phyloP scores from a whole-genome alignment of 2,329 filamentous ascomycete species.

The Neospermospora avenae region DNA sequence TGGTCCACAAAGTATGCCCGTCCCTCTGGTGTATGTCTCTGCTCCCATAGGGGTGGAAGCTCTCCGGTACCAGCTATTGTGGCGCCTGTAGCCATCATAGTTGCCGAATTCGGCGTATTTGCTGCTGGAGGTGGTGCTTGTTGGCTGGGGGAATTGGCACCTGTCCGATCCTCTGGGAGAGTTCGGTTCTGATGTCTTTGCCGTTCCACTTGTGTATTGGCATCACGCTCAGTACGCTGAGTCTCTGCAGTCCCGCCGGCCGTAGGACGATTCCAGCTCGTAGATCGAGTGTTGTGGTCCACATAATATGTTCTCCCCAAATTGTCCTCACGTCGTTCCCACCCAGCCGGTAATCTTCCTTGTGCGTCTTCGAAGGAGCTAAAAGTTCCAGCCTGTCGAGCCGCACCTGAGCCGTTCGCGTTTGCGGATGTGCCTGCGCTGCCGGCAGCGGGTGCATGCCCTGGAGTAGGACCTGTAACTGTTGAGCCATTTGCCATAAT shows the following conservation, averaged over 20 bases:
- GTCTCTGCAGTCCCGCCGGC: slow-evolving; percentile 71
- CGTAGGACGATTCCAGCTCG: slow-evolving; percentile 93
- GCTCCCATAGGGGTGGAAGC: slow-evolving; percentile 93
- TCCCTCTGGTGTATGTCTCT: slow-evolving; percentile 91
- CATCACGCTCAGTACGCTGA: slow-evolving; percentile 76
- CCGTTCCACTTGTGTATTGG: slow-evolving; percentile 88
- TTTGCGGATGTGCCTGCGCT: slow-evolving; percentile 29
- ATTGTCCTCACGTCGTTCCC: slow-evolving; percentile 95
- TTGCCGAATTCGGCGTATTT: slow-evolving; percentile 54
- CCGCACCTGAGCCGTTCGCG: slow-evolving; percentile 23
- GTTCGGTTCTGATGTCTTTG: slow-evolving; percentile 93
- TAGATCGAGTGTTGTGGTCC: slow-evolving; percentile 94
- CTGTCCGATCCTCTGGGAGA: slow-evolving; percentile 91
- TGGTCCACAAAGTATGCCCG: slow-evolving; percentile 97
- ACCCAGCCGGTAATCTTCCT: slow-evolving; percentile 85
- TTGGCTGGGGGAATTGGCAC: slow-evolving; percentile 83
- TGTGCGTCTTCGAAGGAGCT: slow-evolving; percentile 97
- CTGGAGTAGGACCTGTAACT: slow-evolving; percentile 33
- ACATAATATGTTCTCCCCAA: slow-evolving; percentile 96
- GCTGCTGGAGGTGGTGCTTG: slow-evolving; percentile 44
- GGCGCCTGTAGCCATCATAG: slow-evolving; percentile 92
- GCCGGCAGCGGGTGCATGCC: slow-evolving; percentile 35
- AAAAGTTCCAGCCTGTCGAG: slow-evolving; percentile 50
- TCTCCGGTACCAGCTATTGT: slow-evolving; percentile 94
- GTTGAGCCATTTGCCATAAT: slow-evolving; percentile 33